phyloP scores from a whole-genome alignment of 2,329 filamentous ascomycete species.

The Curvularia lunata region DNA sequence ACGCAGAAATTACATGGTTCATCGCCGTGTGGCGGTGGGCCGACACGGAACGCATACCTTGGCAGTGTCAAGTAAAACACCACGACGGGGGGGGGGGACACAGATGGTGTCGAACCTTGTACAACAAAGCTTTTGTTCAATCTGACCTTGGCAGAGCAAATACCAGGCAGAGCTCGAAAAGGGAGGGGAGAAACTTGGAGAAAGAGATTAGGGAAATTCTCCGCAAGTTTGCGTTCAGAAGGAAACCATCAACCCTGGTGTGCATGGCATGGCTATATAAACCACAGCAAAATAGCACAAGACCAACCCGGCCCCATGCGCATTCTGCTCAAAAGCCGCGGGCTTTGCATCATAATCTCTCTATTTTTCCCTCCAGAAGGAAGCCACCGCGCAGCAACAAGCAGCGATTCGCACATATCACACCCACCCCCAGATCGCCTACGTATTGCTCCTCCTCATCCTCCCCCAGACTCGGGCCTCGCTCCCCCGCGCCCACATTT shows the following conservation, averaged over 20 bases:
- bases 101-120: neutral
- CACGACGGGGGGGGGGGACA: neutral
- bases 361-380: no score
- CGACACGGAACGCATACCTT: slow-evolving; percentile 15
- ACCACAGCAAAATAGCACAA: slow-evolving; percentile 13
- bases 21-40: neutral
- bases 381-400: no score
- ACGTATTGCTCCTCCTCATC: slow-evolving; percentile 7
- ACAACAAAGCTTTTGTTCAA: slow-evolving; percentile 5
- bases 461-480: slow-evolving; percentile 16
- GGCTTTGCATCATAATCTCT: neutral
- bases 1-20: neutral
- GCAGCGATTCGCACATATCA: no score
- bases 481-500: neutral
- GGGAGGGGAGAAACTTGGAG: slow-evolving; percentile 6
- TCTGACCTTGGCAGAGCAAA: slow-evolving; percentile 5
- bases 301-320: slow-evolving; percentile 29
- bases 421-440: no score
- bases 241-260: slow-evolving; percentile 4
- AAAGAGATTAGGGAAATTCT: slow-evolving; percentile 15
- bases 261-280: slow-evolving; percentile 34
- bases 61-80: neutral
- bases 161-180: slow-evolving; percentile 6
- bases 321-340: neutral
- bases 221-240: slow-evolving; percentile 28